A percentile compares a stretch with the other conserved stretches of the same genome.
These are phyloP conservation scores for Botrytis sinoallii DNA, from an alignment of 2,329 filamentous ascomycete species.

Conservation along the genomic window DNA sequence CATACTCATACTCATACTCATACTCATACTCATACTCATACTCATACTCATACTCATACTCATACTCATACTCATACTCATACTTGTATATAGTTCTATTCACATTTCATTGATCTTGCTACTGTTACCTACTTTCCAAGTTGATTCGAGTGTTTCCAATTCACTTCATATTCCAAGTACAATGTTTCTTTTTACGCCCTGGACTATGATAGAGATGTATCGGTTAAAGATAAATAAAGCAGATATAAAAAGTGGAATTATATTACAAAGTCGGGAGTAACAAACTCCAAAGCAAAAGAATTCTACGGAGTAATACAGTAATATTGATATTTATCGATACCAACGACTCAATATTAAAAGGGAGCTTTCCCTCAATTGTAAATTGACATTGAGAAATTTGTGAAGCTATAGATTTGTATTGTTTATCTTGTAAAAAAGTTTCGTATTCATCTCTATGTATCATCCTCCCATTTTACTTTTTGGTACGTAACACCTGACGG, in stretches of 20 bases:
- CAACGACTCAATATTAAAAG: not conserved
- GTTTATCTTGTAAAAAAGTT: not conserved
- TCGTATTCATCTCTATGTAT: conserved; percentile 3
- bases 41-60: no score
- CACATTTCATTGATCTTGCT: not conserved
- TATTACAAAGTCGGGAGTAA: not conserved
- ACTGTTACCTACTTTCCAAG: not conserved
- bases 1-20: no score
- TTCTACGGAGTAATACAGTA: not conserved
- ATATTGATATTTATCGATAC: not conserved
- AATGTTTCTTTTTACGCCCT: not conserved
- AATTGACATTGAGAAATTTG: no score
- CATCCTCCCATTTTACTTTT: not conserved
- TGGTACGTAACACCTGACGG: conserved; percentile 11
- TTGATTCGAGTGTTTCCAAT: not conserved
- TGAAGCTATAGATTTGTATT: not conserved
- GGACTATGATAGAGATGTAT: not conserved
- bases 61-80: no score
- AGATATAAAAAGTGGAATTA: not conserved
- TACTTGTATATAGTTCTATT: no score
- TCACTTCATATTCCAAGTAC: not conserved
- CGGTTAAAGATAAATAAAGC: not conserved
- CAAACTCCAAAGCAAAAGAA: not conserved
- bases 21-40: no score
- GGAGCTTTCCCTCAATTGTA: no score